phyloP scores from a whole-genome alignment of 495 filamentous ascomycete species.

The Penicillium subrubescens region DNA sequence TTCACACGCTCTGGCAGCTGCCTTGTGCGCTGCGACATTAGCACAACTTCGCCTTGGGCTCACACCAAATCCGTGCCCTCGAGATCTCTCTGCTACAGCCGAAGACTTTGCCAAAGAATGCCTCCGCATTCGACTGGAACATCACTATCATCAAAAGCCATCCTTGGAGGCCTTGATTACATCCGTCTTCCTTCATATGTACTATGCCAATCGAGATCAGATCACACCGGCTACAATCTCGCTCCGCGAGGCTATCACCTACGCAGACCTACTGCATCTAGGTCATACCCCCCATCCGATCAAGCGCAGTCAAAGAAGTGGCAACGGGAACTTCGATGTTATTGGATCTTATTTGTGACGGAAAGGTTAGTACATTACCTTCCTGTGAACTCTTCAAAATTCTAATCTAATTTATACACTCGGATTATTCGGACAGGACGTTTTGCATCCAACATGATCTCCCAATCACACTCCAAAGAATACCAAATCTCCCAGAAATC shows the following conservation, averaged over 20 bases:
- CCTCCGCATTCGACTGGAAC: constrained; percentile 15
- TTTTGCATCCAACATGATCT: constrained; percentile 26
- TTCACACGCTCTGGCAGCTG: constrained; percentile 17
- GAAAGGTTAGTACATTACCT: constrained; percentile 15
- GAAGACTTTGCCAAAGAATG: constrained; percentile 23
- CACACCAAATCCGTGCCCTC: constrained; percentile 1
- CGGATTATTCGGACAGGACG: constrained; percentile 4
- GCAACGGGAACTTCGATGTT: constrained; percentile 19
- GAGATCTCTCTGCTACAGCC: constrained; percentile 8
- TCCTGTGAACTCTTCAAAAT: too few species aligned
- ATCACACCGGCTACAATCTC: constrained; percentile 20
- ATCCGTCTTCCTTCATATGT: constrained; percentile 25
- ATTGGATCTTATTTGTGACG: constrained; percentile 22
- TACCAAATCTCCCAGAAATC: constrained; percentile 13
- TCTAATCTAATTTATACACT: background rate
- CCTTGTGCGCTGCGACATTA: constrained; percentile 22
- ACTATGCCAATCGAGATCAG: constrained; percentile 23
- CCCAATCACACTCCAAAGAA: constrained; percentile 20
- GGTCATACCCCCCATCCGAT: constrained; percentile 10
- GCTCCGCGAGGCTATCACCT: constrained; percentile 20
- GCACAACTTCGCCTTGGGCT: constrained; percentile 17
- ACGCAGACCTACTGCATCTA: constrained; percentile 19
- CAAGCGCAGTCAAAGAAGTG: constrained; percentile 6
- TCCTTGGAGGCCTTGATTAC: constrained; percentile 12
- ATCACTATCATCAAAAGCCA: constrained; percentile 8